Percentiles rank a stretch among this genome's conserved stretches.
Conservation (phyloP, 495 filamentous ascomycete species). For the Collariella sp. region DNA sequence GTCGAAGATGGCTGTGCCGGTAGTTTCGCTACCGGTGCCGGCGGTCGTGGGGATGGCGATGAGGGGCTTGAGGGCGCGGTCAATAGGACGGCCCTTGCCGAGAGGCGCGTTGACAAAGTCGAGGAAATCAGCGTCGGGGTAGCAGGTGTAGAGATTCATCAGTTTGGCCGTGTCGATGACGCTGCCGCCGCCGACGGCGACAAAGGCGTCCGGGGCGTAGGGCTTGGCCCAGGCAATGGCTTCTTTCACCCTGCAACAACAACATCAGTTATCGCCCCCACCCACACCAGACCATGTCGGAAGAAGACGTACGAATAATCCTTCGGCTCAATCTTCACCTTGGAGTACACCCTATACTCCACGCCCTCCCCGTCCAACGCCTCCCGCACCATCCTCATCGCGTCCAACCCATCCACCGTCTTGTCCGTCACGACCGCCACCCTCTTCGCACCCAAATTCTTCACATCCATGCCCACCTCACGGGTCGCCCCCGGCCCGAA, state of each 20-base stretch:
- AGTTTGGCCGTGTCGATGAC: conserved; percentile 97
- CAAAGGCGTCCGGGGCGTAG: conserved; percentile 74
- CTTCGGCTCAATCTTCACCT: conserved; percentile 79
- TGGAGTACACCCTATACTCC: conserved; percentile 69
- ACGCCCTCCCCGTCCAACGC: conserved; percentile 68
- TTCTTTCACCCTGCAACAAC: conserved; percentile 58
- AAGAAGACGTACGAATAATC: conserved; percentile 61
- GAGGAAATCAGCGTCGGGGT: conserved; percentile 80
- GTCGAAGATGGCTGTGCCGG: conserved; percentile 96
- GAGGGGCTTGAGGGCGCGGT: conserved; percentile 67
- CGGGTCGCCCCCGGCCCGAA: conserved; percentile 90
- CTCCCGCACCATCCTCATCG: conserved; percentile 77
- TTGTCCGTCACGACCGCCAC: conserved; percentile 87
- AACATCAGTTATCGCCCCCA: no score
- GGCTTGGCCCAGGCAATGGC: conserved; percentile 78
- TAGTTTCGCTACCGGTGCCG: conserved; percentile 91
- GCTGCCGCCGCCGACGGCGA: conserved; percentile 81
- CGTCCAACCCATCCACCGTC: conserved; percentile 68
- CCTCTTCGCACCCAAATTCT: conserved; percentile 75
- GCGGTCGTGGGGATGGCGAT: conserved; percentile 93
- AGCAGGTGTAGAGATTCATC: conserved; percentile 91
- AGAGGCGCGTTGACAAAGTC: conserved; percentile 97
- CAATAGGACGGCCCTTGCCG: conserved; percentile 78
- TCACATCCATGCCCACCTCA: conserved; percentile 98
- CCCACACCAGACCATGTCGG: no score